Evolutionary conservation across 108 stramenopile genomes (phyloP).

Genomic region (Nannochloropsis salina): DNA sequence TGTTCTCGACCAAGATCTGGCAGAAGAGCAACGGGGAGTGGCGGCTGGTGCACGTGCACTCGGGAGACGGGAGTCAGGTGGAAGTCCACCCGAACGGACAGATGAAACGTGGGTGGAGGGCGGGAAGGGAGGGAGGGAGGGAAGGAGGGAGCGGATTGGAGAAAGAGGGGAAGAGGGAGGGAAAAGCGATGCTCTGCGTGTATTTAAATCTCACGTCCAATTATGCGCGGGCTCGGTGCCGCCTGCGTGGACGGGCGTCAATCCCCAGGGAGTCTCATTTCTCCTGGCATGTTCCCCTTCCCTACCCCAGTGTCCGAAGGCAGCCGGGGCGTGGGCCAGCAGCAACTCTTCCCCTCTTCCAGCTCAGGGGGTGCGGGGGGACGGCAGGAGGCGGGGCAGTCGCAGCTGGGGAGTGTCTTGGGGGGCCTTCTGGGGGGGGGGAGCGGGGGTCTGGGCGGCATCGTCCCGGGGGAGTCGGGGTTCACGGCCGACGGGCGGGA

Average conservation of each 20-base stretch:
- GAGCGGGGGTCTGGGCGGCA: background rate
- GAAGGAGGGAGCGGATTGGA: background rate
- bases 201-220: background rate
- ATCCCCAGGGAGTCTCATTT: too few species aligned
- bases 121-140: background rate
- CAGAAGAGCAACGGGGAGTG: background rate
- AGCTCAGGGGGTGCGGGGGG: background rate
- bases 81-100: constrained; percentile 16
- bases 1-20: background rate
- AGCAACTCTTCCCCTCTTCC: background rate
- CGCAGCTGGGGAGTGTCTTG: background rate
- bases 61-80: constrained; percentile 3
- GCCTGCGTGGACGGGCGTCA: too few species aligned
- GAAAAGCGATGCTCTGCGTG: background rate
- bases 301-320: background rate
- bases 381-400: background rate
- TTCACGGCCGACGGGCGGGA: background rate
- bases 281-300: background rate
- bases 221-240: too few species aligned
- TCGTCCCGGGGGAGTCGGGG: background rate
- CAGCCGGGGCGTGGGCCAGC: background rate
- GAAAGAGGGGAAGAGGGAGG: background rate
- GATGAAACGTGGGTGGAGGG: background rate
- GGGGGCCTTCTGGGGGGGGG: background rate
- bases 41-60: background rate